phyloP scores from a whole-genome alignment of 2,329 filamentous ascomycete genomes.

The Ophiocordyceps camponoti-rufipedis region DNA sequence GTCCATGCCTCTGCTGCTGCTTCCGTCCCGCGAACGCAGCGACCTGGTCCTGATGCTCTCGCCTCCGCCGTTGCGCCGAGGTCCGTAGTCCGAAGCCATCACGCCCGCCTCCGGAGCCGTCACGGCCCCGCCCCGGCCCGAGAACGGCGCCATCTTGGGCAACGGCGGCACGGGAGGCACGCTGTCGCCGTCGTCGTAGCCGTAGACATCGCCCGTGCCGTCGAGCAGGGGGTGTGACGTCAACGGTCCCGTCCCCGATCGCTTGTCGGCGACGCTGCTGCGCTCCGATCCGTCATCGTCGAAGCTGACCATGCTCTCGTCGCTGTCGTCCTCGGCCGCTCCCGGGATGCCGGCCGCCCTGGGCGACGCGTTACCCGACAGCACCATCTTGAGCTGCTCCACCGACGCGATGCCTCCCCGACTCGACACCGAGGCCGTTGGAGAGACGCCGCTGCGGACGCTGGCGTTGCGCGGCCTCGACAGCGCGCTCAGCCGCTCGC shows the following conservation, averaged over 20 bases:
- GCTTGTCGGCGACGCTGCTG: conserved; percentile 36
- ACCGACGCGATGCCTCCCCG: conserved; percentile 38
- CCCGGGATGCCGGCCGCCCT: conserved; percentile 16
- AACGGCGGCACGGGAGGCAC: conserved; percentile 40
- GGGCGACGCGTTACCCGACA: conserved; percentile 29
- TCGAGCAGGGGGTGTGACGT: conserved; percentile 23
- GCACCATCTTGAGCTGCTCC: conserved; percentile 43
- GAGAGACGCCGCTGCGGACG: conserved; percentile 31
- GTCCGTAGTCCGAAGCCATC: conserved; percentile 19
- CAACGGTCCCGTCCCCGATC: conserved; percentile 21
- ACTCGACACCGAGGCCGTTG: conserved; percentile 21
- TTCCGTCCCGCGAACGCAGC: conserved; percentile 14
- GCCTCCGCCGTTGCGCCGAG: conserved; percentile 22
- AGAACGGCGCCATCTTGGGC: conserved; percentile 18
- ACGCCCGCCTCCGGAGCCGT: conserved; percentile 6
- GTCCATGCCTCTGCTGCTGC: conserved; percentile 20
- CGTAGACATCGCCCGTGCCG: conserved; percentile 9
- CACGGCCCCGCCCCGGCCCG: conserved; percentile 11
- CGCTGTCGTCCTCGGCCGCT: conserved; percentile 31
- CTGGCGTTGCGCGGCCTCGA: conserved; percentile 34
- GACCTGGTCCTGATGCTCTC: conserved; percentile 18
- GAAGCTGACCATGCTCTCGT: conserved; percentile 55
- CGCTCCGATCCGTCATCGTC: conserved; percentile 46
- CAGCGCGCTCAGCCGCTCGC: conserved; percentile 14
- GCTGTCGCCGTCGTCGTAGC: conserved; percentile 13